Conservation (phyloP, 108 stramenopile species). For the Cyclotella atomus region DNA sequence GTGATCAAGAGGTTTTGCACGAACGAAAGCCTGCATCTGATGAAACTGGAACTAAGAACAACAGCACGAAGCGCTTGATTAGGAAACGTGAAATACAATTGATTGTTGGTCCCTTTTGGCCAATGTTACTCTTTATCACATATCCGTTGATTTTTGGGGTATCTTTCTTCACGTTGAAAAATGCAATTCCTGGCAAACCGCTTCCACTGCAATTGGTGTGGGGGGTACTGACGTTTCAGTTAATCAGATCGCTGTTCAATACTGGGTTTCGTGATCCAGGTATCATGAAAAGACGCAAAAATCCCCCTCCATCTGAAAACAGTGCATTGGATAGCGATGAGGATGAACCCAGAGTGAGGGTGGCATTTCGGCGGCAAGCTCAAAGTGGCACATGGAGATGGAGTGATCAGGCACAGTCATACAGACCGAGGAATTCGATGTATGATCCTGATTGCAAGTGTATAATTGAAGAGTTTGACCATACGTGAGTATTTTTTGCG, state of each 20-base stretch:
- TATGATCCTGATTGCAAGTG: slow-evolving; percentile 88
- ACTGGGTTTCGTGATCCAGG: slow-evolving; percentile 63
- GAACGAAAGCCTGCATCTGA: slow-evolving; percentile 15
- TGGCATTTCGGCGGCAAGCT: slow-evolving; percentile 45
- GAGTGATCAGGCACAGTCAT: slow-evolving; percentile 85
- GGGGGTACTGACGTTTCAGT: slow-evolving; percentile 44
- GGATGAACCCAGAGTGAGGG: slow-evolving; percentile 12
- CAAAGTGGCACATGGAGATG: slow-evolving; percentile 38
- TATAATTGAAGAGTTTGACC: slow-evolving; percentile 90
- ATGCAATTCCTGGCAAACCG: slow-evolving; percentile 45
- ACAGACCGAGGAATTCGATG: slow-evolving; percentile 73
- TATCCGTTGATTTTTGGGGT: slow-evolving; percentile 86
- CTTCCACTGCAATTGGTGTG: slow-evolving; percentile 49
- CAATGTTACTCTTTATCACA: slow-evolving; percentile 87
- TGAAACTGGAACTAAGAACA: background rate
- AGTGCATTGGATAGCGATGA: slow-evolving; percentile 27
- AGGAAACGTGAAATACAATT: slow-evolving; percentile 54
- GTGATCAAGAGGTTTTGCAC: slow-evolving; percentile 35
- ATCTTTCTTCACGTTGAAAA: slow-evolving; percentile 46
- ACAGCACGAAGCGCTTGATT: slow-evolving; percentile 22
- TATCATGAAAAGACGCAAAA: slow-evolving; percentile 36
- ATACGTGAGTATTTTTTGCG: slow-evolving; percentile 68
- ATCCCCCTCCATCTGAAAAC: slow-evolving; percentile 29
- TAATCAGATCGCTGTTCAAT: slow-evolving; percentile 41
- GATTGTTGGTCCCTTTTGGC: slow-evolving; percentile 93